Base-by-base conservation (phyloP, 495 filamentous ascomycete species). In the Neurospora sp. region DNA sequence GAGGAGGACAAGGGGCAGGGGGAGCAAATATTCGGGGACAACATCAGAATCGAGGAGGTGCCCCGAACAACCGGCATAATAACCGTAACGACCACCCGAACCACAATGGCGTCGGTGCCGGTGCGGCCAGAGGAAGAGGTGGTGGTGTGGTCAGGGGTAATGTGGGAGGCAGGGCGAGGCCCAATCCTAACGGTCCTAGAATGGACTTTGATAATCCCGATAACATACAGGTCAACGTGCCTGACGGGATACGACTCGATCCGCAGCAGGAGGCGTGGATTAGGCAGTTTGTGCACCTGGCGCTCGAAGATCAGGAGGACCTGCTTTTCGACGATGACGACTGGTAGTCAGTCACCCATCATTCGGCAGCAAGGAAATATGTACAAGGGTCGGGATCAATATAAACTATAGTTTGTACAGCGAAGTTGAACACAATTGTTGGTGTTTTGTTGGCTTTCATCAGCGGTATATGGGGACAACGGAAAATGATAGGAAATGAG, bases 251-350 rank as follows among this genome's bases (percentile, higher is more conserved):
- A 65, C 53, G 53, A 65, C 73, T 83, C 41, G 78, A 83, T 45
- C 77, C 79, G 31, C 77, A 73, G 27, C 78, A 87, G 22, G 81
- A 80, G 70, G 84, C 80, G 12, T 88, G 86, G 86, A 74, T 88
- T 41, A 80, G 85, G 68, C 81, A 82, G 73, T 88, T 88, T 78
- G 86, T 88, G 12, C 81, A 80, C 76, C 81, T 85, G 70, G 86
- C 86, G 22, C 78, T 87, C 71, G 81, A 85, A 42, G 86, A 88
- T 72, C 78, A 86, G 75, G 86, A 88, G 78, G 82, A 87, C 76
- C 74, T 80, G 45, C 44, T 85, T 31, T 76, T 71, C 65, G 83
- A 83, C 68, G 77, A 77, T 70, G 81, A 82, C 40, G 80, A 82
- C 68, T 65, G 53, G 53, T 65, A 65, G 53, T 82, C 16, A 59